A percentile compares a stretch with the other conserved stretches of the same genome.
Conservation (phyloP, 108 stramenopile species). For the Pseudonitzschia multiseries region DNA sequence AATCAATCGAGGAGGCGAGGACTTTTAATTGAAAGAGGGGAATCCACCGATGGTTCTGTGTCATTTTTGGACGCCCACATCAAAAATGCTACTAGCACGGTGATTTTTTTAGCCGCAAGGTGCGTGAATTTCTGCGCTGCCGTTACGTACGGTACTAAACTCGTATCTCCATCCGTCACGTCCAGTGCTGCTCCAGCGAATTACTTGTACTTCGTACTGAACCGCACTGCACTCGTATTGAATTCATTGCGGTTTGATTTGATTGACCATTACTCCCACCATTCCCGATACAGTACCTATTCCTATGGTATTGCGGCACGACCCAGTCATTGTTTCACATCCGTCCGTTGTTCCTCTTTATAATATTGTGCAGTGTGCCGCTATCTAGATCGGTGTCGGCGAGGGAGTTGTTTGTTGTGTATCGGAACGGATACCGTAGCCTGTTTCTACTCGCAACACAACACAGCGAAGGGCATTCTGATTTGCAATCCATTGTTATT, state of each 20-base stretch:
- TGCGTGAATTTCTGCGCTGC: neutral
- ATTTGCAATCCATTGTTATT: constrained; percentile 2
- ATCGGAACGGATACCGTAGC: neutral
- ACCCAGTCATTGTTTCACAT: too few species aligned
- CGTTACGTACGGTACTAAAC: neutral
- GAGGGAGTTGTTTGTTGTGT: constrained; percentile 2
- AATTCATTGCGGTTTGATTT: too few species aligned
- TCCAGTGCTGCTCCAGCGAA: too few species aligned
- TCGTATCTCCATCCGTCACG: neutral
- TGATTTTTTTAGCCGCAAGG: neutral
- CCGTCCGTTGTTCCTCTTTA: neutral
- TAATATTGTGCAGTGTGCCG: neutral
- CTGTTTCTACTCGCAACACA: neutral
- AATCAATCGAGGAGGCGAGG: neutral
- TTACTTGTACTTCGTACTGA: too few species aligned
- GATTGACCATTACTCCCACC: too few species aligned
- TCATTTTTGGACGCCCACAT: constrained; percentile 1
- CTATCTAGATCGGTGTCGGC: neutral
- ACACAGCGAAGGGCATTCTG: neutral
- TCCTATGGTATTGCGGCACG: too few species aligned
- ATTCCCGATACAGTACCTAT: too few species aligned
- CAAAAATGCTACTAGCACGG: neutral
- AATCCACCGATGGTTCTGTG: neutral
- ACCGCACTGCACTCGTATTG: too few species aligned
- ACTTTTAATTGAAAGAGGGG: constrained; percentile 1